Evolutionary conservation across 1,284 basidiomycete species (phyloP), one percentile per base, ranked within the genome.

Genomic region (Xanthoconium separans): DNA sequence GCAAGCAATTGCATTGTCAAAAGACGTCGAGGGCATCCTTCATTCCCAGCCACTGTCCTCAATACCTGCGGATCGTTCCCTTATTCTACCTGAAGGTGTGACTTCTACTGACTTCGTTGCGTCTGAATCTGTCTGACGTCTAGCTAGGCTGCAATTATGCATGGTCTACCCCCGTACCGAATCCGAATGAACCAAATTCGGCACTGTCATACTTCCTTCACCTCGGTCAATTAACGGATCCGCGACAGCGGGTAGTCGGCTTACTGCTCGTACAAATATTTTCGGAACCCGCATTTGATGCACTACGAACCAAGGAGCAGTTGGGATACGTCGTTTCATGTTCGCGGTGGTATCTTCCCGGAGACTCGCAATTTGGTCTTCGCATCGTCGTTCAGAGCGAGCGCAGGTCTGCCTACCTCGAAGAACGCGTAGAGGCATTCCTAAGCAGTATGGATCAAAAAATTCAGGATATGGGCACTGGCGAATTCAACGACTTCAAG

Each of bases 271-370:
- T 80, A 0, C 93, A 94, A 64, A 89, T 97, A 56, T 77, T 93
- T 34, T 77, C 80, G 11, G 97, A 99, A 65, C 95, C 96, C 1
- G 83, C 89, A n/a, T 99, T 99, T 74, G 89, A 97, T 66, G 77
- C 89, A 36, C 81, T 99, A 40, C 87, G 97, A n/a, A 98, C 96
- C 3, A 88, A 95, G 70, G 94, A 99, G 70, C 97, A 99, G 71
- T 81, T 99, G 0, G 97, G 97, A 12, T 99, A 99, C 69, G 80
- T 96, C 47, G 93, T 94, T 40, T 81, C 76, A 4, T 83, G 83
- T 52, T 77, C 80, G 0, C 72, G 76, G 36, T 82, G 80, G 78
- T 67, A 75, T 27, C 69, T 87, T 42, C 66, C 81, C 27, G 85
- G 88, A 12, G 75, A 80, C 3, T 87, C 84, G 36, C 81, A 87